Conservation (phyloP, 352 stramenopile species). For the Blastocystis sp. region DNA sequence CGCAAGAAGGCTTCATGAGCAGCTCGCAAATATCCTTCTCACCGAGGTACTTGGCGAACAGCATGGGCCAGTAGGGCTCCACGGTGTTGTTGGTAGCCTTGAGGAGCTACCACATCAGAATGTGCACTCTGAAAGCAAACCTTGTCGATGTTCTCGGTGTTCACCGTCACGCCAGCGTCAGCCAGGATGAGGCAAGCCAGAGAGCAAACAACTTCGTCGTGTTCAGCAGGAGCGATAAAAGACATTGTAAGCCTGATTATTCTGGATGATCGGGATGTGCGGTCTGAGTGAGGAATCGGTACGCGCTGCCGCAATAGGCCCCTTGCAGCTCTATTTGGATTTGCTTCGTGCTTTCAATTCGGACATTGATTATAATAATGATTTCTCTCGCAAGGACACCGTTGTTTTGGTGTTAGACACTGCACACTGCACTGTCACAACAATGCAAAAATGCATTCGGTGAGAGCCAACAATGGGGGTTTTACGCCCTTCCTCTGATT, state of each 20-base stretch:
- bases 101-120: constrained; percentile 70
- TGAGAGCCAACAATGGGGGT: no score
- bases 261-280: neutral
- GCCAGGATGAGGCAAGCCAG: constrained; percentile 39
- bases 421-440: no score
- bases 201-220: constrained; percentile 46
- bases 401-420: no score
- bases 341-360: no score
- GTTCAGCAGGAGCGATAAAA: constrained; percentile 48
- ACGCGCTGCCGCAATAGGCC: no score
- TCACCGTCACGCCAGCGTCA: constrained; percentile 47
- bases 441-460: no score
- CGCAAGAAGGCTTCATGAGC: constrained; percentile 72
- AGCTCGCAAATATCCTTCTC: constrained; percentile 78
- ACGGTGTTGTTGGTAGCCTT: constrained; percentile 77
- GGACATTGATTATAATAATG: no score
- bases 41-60: constrained; percentile 80
- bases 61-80: constrained; percentile 82
- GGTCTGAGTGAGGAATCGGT: no score
- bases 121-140: neutral
- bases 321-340: no score
- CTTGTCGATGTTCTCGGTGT: constrained; percentile 43
- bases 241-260: constrained; percentile 21
- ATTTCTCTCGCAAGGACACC: no score
- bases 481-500: no score